Evolutionary conservation across 331 rosid species (phyloP).

Genomic region (Rhamnella rubrinervis): DNA sequence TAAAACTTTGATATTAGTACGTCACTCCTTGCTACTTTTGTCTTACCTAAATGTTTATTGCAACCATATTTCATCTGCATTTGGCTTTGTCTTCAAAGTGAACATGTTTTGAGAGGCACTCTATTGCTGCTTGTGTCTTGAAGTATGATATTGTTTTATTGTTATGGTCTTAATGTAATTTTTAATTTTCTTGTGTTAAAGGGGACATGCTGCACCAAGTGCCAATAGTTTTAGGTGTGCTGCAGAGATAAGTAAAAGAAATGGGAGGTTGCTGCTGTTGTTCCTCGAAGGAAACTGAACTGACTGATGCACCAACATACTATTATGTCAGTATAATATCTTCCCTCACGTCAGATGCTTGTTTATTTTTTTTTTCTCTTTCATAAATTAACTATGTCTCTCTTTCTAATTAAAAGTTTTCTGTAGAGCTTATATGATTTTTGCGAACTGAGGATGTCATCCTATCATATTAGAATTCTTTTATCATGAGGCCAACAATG

Average conservation of each 20-base stretch:
- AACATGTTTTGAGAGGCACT: background rate
- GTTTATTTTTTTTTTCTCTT: background rate
- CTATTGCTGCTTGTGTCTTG: background rate
- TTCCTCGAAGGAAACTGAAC: constrained; percentile 55
- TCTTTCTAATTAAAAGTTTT: background rate
- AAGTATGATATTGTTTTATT: constrained; percentile 2
- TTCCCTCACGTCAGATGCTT: background rate
- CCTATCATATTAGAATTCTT: background rate
- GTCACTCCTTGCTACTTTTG: too few relatives aligned
- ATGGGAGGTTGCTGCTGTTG: constrained; percentile 98
- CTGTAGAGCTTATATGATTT: background rate
- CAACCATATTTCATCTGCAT: background rate
- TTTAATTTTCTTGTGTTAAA: constrained; percentile 17
- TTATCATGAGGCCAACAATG: background rate
- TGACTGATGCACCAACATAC: constrained; percentile 48
- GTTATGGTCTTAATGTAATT: constrained; percentile 1
- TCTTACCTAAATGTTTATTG: background rate
- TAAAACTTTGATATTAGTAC: too few relatives aligned
- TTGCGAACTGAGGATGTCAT: background rate
- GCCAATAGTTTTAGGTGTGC: constrained; percentile 20
- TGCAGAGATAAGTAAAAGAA: constrained; percentile 37
- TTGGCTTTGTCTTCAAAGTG: background rate
- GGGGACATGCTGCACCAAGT: constrained; percentile 45
- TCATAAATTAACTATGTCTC: background rate
- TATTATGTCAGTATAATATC: constrained; percentile 38